These are phyloP conservation scores for Diophrys appendiculata DNA, from an alignment of 73 alveolate genomes.

Conservation along the genomic window DNA sequence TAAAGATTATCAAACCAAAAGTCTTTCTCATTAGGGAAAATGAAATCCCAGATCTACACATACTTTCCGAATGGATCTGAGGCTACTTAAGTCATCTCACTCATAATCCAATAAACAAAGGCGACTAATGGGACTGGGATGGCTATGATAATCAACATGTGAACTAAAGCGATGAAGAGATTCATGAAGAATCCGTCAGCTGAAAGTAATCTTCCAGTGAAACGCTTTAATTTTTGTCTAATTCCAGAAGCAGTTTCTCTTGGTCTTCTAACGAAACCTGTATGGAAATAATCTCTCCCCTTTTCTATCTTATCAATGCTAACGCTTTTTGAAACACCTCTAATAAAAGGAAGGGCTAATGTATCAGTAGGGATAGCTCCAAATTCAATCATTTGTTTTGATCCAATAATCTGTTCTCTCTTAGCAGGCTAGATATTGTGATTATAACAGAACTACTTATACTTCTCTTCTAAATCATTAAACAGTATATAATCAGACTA, in stretches of 20 bases:
- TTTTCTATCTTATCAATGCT: neutral
- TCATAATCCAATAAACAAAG: neutral
- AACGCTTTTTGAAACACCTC: neutral
- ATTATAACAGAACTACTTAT: constrained; percentile 7
- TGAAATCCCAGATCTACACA: neutral
- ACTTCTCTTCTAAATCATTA: neutral
- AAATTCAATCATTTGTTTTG: constrained; percentile 10
- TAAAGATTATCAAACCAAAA: constrained; percentile 17
- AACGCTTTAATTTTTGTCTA: neutral
- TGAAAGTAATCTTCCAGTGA: neutral
- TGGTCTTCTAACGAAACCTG: constrained; percentile 1
- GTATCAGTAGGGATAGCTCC: constrained; percentile 14
- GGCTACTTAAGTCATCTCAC: neutral
- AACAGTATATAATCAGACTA: constrained; percentile 17
- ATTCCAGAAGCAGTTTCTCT: neutral
- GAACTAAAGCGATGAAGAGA: neutral
- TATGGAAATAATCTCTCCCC: neutral
- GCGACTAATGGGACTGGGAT: neutral
- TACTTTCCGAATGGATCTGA: neutral
- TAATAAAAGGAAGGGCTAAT: constrained; percentile 10
- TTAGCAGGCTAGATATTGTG: neutral
- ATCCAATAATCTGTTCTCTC: constrained; percentile 12
- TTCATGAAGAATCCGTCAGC: neutral
- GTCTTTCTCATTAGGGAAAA: neutral
- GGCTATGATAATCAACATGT: neutral